Base-by-base conservation (phyloP, 257 asterid species). In the Jaltomata sinuosa region DNA sequence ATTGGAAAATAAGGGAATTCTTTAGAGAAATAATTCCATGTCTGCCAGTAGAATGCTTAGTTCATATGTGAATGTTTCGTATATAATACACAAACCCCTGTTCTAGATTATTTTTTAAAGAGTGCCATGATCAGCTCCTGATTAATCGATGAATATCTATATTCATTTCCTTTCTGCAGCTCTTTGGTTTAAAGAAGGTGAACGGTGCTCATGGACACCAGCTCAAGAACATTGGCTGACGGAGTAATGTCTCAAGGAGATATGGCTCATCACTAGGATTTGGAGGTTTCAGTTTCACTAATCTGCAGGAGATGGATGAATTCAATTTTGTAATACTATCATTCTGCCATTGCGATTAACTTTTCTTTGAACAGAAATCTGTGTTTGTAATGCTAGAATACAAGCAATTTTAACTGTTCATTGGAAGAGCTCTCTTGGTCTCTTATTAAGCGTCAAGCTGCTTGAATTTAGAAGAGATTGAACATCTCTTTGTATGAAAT, bases 161-260 rank as follows among this genome's bases (percentile, higher is more conserved):
- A 38, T 45, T 59, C 6, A 22, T 65, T 68, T 49, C 52, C 49
- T 64, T 12, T 67, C 0, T 55, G 87, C 94, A 95, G 99, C 85
- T 83, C 94, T 95, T 65, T 94, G 99, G 98, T 95, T 95, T 85
- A 87, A 89, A 82, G 97, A 87, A 89, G 95, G 94, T 47, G 99
- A 95, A 85, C 34, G 93, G 84, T 79, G 89, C 52, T 85, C 89
- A 45, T 95, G 99, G 99, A 86, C 89, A 64, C 94, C 97, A 1
- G 91, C 65, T 85, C 91, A 89, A 80, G 93, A 91, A 53, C 97
- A 97, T 25, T 95, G 99, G 97, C 67, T 95, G 80, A 88, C 25
- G 27, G 99, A 95, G 84, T 95, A 88, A 87, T 72, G 36, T 71
- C 54, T 40, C 19, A 0, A 4, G 32, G 25, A 54, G 72, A 22